A percentile compares a stretch with the other conserved stretches of the same genome.
These are phyloP conservation scores for Aspergillus fructus DNA, from an alignment of 2,329 filamentous ascomycete genomes.

Conservation along the genomic window DNA sequence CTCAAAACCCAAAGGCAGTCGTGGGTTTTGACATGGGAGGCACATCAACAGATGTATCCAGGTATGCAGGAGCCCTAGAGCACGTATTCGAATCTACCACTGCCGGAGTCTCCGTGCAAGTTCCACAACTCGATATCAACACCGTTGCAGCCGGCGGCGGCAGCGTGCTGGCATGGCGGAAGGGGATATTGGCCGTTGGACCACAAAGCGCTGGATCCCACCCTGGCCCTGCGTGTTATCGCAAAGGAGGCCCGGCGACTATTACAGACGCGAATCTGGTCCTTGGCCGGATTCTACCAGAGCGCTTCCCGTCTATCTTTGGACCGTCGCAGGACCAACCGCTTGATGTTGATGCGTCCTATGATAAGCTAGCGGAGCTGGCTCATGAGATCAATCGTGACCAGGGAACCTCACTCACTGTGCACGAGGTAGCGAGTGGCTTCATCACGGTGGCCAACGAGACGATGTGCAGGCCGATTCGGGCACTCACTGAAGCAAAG, in stretches of 20 bases:
- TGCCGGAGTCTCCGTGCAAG: constrained; percentile 90
- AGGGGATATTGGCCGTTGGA: constrained; percentile 87
- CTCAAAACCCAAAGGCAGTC: constrained; percentile 72
- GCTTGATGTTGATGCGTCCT: constrained; percentile 75
- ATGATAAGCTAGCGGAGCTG: constrained; percentile 63
- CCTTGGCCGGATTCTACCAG: constrained; percentile 78
- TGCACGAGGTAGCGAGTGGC: constrained; percentile 38
- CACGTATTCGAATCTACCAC: constrained; percentile 94
- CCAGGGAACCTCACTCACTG: constrained; percentile 54
- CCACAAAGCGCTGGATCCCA: constrained; percentile 82
- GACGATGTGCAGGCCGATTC: constrained; percentile 66
- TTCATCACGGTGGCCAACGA: constrained; percentile 46
- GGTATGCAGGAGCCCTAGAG: constrained; percentile 85
- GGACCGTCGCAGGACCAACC: constrained; percentile 84
- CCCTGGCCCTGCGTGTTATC: constrained; percentile 87
- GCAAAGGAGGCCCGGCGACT: constrained; percentile 84
- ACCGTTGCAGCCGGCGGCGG: constrained; percentile 85
- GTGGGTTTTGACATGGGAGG: constrained; percentile 98
- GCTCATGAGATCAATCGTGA: constrained; percentile 62
- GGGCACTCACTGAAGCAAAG: constrained; percentile 87
- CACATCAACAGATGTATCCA: constrained; percentile 83
- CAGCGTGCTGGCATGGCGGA: constrained; percentile 73
- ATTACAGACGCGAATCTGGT: constrained; percentile 92
- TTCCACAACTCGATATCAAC: constrained; percentile 90
- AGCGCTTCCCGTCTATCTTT: constrained; percentile 96